Evolutionary conservation across 2,329 filamentous ascomycete species (phyloP).

Genomic region (Fusarium nelsonii): DNA sequence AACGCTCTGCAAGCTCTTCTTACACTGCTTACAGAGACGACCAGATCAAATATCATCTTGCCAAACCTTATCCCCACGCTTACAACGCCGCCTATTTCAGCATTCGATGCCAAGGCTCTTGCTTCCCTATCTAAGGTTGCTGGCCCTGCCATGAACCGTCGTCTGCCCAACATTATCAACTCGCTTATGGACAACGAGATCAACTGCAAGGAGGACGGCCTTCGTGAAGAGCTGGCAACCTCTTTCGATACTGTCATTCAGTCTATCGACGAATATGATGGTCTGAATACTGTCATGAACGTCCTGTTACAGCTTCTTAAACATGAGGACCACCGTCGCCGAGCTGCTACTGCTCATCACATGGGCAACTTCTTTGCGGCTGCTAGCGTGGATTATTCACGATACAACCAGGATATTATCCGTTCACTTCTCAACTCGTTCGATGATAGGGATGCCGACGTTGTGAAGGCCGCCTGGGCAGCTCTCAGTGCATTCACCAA

Average conservation of each 20-base stretch:
- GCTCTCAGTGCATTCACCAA: conserved; percentile 90
- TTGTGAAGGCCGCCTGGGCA: conserved; percentile 90
- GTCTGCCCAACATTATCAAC: conserved; percentile 90
- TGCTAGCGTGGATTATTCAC: conserved; percentile 87
- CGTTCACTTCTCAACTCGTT: conserved; percentile 91
- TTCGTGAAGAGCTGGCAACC: conserved; percentile 77
- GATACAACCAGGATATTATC: conserved; percentile 96
- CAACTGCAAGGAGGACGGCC: conserved; percentile 77
- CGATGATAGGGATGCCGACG: conserved; percentile 83
- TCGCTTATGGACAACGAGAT: conserved; percentile 95
- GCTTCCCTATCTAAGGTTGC: conserved; percentile 95
- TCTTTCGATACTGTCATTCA: conserved; percentile 91
- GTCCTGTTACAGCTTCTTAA: conserved; percentile 89
- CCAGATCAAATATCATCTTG: conserved; percentile 94
- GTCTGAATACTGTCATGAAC: conserved; percentile 95
- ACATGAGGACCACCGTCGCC: conserved; percentile 89
- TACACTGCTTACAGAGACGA: conserved; percentile 92
- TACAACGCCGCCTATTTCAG: conserved; percentile 87
- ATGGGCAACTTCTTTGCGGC: conserved; percentile 87
- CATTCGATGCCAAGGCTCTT: conserved; percentile 94
- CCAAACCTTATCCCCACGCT: conserved; percentile 96
- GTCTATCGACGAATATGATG: conserved; percentile 95
- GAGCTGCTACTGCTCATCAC: conserved; percentile 81
- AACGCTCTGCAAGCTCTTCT: conserved; percentile 93
- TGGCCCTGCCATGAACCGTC: conserved; percentile 88